phyloP scores from a whole-genome alignment of 768 basidiomycete genomes.

The Kwoniella dejecticola region DNA sequence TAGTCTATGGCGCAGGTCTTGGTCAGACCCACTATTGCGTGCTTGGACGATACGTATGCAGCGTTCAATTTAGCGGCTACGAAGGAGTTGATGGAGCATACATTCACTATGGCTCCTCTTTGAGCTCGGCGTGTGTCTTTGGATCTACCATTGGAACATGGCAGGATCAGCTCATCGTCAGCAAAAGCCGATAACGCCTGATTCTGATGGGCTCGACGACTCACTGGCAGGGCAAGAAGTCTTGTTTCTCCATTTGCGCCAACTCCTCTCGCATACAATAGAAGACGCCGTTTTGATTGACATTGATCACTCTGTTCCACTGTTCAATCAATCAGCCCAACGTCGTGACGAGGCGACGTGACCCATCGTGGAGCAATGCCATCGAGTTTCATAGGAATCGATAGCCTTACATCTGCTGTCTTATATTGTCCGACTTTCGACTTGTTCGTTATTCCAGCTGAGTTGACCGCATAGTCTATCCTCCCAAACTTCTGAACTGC shows the following conservation, averaged over 20 bases:
- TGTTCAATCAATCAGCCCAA: neutral
- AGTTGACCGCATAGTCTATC: conserved; percentile 15
- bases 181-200: too few species aligned
- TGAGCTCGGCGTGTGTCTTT: conserved; percentile 1
- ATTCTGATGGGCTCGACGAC: too few species aligned
- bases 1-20: conserved; percentile 17
- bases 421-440: conserved; percentile 16
- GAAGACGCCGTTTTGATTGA: conserved; percentile 16
- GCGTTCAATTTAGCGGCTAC: conserved; percentile 11
- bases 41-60: conserved; percentile 15
- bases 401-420: conserved; percentile 14
- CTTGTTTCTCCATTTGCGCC: conserved; percentile 17
- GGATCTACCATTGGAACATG: neutral
- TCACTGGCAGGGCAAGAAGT: neutral
- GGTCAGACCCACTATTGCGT: conserved; percentile 17
- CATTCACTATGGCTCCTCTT: conserved; percentile 16
- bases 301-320: conserved; percentile 18
- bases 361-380: too few species aligned
- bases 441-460: conserved; percentile 15
- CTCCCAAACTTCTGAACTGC: conserved; percentile 8
- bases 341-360: too few species aligned
- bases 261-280: conserved; percentile 15
- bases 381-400: too few species aligned
- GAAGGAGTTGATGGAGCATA: conserved; percentile 17
- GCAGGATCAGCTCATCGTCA: neutral